These are phyloP conservation scores for Lophiotrema nucula DNA, from an alignment of 495 filamentous ascomycete species.

Conservation along the genomic window DNA sequence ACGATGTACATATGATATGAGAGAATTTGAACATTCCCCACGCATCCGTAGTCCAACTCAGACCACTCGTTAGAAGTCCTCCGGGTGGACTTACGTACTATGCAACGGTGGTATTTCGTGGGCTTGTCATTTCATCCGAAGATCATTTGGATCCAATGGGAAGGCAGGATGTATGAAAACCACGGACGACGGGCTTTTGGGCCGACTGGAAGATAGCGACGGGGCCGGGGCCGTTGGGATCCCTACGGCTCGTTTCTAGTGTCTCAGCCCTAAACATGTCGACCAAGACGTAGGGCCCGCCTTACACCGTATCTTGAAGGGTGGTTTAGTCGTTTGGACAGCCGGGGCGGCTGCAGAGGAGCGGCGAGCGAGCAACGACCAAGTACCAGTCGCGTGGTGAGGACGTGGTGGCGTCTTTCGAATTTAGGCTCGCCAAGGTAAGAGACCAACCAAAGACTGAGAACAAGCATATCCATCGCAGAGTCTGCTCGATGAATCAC, in stretches of 20 bases:
- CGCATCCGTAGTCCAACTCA: too few species aligned
- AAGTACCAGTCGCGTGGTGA: slow-evolving; percentile 17
- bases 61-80: too few species aligned
- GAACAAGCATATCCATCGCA: slow-evolving; percentile 10
- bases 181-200: neutral
- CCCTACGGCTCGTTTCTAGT: neutral
- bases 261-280: slow-evolving; percentile 22
- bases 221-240: neutral
- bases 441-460: slow-evolving; percentile 20
- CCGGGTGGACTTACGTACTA: neutral
- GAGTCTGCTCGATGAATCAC: slow-evolving; percentile 2
- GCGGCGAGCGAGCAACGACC: neutral
- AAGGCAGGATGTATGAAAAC: neutral
- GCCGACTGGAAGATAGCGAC: neutral
- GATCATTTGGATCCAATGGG: slow-evolving; percentile 8
- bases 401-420: slow-evolving; percentile 24
- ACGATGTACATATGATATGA: too few species aligned
- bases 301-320: neutral
- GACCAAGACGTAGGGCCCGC: slow-evolving; percentile 10
- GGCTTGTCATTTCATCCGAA: slow-evolving; percentile 13
- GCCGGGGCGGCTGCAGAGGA: neutral
- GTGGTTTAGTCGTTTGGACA: neutral
- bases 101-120: slow-evolving; percentile 12
- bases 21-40: too few species aligned
- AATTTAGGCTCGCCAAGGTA: slow-evolving; percentile 13